Evolutionary conservation across 192 early-diverging fungal genomes (phyloP), one percentile per base, ranked within the genome.

Genomic region (Mortierella hygrophila): DNA sequence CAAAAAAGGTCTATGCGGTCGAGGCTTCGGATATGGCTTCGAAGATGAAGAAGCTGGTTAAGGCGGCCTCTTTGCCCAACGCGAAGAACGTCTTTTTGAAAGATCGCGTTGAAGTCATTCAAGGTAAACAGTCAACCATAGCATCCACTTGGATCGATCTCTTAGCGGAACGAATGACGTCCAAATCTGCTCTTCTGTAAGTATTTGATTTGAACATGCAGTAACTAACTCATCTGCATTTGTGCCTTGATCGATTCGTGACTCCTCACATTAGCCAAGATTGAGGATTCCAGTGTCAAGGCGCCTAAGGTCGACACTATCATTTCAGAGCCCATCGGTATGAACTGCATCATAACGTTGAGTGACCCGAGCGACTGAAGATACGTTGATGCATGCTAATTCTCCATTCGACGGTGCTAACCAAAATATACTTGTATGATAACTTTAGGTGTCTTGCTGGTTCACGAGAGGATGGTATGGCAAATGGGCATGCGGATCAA

Each of bases 21-120:
- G 98, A 99, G 85, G 98, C 98, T 8, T 98, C 97, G 21, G 93
- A 91, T 38, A 98, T 99, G 97, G 97, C 98, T 2, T 73, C 91
- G 44, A 98, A 97, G 90, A 98, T 99, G 91, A 88, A 93, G 77
- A 93, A 93, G 77, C 86, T 99, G 70, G 82, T 99, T 13, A 88
- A 93, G 32, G 89, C 91, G 6, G 93, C 95, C 21, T 91, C 92
- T 47, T 86, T 93, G 68, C 89, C 92, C 32, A 76, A 88, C 9
- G 88, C 91, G 16, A 93, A 91, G 74, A 98, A 95, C 88, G 88
- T 84, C 70, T 98, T 93, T 88, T 89, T 95, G 87, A 93, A 95
- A 40, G 93, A 93, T 72, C 94, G 93, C 68, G 90, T 99, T 29
- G 94, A 95, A 40, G 96, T 98, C 20, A 92, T 98, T 52, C 91